phyloP scores from a whole-genome alignment of 805 yeast genomes.

The Geotrichum ghanense region DNA sequence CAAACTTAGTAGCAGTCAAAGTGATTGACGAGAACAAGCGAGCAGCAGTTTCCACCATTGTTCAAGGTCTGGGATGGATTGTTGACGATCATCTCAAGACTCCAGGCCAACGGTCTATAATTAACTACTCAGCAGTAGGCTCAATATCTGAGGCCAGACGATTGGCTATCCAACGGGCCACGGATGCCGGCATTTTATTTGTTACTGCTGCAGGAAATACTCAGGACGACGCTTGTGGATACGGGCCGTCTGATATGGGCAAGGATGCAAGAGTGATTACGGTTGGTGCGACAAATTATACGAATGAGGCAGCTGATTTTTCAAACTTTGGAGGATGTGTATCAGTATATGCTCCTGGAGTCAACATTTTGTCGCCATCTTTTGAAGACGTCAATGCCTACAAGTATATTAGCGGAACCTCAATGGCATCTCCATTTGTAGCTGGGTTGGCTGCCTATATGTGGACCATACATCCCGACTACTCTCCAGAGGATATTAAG shows the following conservation, averaged over 20 bases:
- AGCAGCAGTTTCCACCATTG: constrained; percentile 46
- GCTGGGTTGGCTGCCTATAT: constrained; percentile 86
- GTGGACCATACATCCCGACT: constrained; percentile 34
- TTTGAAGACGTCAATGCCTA: constrained; percentile 19
- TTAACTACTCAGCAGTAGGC: constrained; percentile 90
- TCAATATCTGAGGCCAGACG: constrained; percentile 83
- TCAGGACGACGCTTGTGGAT: constrained; percentile 82
- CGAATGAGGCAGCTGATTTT: constrained; percentile 87
- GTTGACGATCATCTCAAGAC: constrained; percentile 64
- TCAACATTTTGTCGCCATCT: constrained; percentile 56
- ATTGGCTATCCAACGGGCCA: constrained; percentile 82
- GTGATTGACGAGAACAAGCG: constrained; percentile 46
- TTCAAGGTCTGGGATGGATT: constrained; percentile 50
- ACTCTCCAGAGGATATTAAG: background rate
- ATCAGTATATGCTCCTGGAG: constrained; percentile 94
- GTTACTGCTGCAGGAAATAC: constrained; percentile 97
- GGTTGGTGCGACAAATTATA: constrained; percentile 87
- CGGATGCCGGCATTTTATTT: constrained; percentile 76
- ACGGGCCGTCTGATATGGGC: constrained; percentile 66
- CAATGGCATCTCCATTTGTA: constrained; percentile 97
- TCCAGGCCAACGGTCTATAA: constrained; percentile 22
- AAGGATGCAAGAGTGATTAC: constrained; percentile 48
- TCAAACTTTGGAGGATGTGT: constrained; percentile 95
- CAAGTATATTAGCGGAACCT: constrained; percentile 63
- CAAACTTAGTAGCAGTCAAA: constrained; percentile 46